These are phyloP conservation scores for Nakaseomyces uthaithaninus DNA, from an alignment of 1,139 yeast species.

Conservation along the genomic window DNA sequence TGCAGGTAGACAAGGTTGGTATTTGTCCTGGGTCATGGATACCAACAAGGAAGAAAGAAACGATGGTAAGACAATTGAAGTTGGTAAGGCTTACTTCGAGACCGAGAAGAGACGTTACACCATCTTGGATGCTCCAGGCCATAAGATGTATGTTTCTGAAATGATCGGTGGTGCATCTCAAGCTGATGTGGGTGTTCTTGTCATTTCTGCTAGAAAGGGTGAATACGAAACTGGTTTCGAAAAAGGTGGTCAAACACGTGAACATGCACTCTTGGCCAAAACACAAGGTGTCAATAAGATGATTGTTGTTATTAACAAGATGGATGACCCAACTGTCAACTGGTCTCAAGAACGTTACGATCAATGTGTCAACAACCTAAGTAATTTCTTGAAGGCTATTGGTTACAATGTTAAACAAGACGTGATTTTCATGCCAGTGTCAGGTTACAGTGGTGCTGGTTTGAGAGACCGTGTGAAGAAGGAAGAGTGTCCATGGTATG, in stretches of 20 bases:
- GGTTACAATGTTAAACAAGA: conserved; percentile 81
- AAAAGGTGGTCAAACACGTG: conserved; percentile 90
- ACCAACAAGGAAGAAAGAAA: conserved; percentile 97
- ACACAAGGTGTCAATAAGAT: conserved; percentile 86
- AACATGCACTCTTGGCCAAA: conserved; percentile 84
- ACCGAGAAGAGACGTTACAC: conserved; percentile 97
- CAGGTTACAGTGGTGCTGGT: conserved; percentile 97
- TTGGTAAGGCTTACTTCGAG: conserved; percentile 94
- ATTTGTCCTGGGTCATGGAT: conserved; percentile 98
- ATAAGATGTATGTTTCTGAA: conserved; percentile 95
- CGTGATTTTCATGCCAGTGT: conserved; percentile 89
- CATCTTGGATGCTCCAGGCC: conserved; percentile 98
- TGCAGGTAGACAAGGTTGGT: conserved; percentile 99
- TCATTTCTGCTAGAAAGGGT: conserved; percentile 88
- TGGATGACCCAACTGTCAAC: conserved; percentile 95
- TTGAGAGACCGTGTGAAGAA: conserved; percentile 73
- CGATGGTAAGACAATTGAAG: conserved; percentile 98
- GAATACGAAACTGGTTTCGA: conserved; percentile 95
- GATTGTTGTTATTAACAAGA: conserved; percentile 90
- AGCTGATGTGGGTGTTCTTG: conserved; percentile 88
- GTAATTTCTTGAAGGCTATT: conserved; percentile 72
- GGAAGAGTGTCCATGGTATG: conserved; percentile 83
- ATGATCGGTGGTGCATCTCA: conserved; percentile 99
- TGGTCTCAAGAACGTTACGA: conserved; percentile 97
- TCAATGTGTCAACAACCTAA: conserved; percentile 83